Evolutionary conservation across 768 basidiomycete species (phyloP).

Genomic region (Lactarius deliciosus): DNA sequence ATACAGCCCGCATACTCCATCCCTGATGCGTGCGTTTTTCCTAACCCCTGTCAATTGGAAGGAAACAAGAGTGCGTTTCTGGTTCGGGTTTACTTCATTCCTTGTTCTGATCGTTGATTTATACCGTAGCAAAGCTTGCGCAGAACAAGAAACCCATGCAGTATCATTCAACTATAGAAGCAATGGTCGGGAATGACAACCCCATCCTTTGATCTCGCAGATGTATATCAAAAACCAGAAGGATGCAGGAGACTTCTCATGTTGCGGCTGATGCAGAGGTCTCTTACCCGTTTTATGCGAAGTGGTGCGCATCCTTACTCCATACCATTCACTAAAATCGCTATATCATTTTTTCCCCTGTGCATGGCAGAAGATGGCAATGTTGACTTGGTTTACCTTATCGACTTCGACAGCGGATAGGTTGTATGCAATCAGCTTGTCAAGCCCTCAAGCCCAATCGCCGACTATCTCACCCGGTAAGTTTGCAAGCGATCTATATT

Average conservation of each 20-base stretch:
- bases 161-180: constrained; percentile 73
- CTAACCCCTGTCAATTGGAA: constrained; percentile 62
- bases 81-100: constrained; percentile 33
- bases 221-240: constrained; percentile 57
- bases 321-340: not conserved
- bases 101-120: not conserved
- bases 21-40: constrained; percentile 42
- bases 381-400: too few relatives aligned
- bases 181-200: constrained; percentile 83
- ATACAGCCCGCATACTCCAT: constrained; percentile 80
- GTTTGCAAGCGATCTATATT: constrained; percentile 19
- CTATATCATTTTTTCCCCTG: not conserved
- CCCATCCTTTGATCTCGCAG: constrained; percentile 38
- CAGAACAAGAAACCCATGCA: constrained; percentile 62
- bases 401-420: constrained; percentile 60
- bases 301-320: constrained; percentile 62
- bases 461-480: constrained; percentile 90
- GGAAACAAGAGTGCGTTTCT: constrained; percentile 47
- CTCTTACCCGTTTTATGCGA: constrained; percentile 72
- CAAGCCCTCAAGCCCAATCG: constrained; percentile 79
- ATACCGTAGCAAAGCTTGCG: constrained; percentile 50
- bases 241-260: constrained; percentile 83
- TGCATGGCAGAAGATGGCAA: too few relatives aligned
- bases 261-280: constrained; percentile 34
- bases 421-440: constrained; percentile 82